Base-by-base conservation (phyloP, 257 asterid genomes). In the Lavandula angustifolia region DNA sequence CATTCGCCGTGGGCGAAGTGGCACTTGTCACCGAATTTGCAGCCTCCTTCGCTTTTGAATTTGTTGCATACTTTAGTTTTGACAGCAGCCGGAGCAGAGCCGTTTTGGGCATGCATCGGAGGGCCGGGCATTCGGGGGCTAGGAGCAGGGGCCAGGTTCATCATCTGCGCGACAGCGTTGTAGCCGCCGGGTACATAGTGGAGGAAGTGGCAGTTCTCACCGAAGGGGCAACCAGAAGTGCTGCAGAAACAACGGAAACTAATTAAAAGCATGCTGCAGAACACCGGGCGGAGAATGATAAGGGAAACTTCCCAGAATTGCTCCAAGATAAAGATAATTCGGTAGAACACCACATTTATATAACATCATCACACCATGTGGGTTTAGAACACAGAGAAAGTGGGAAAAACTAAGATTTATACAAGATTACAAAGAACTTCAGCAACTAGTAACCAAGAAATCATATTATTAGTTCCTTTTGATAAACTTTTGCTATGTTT, bases 1-100 rank as follows among this genome's bases (percentile, higher is more conserved):
- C 92, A 87, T 41, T 92, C 98, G 5, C 98, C 98, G 40, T 92
- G 98, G 10, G 98, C 98, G 33, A 92, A 92, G 73, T 82, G 73
- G 81, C 98, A 92, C 68, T 84, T 85, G 70, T 89, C 89, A 0
- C 97, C 97, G 11, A 79, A 92, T 73, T 89, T 92, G 89, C 98
- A 92, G 29, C 98, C 96, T 66, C 85, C 98, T 2, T 89, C 89
- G 2, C 84, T 76, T 77, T 78, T 87, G 78, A 41, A 89, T 58
- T 77, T 89, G 83, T 78, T 87, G 87, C 98, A 92, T 31, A 92
- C 62, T 76, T 85, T 85, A 65, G 89, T 82, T 63, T 92, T 92
- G 16, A 83, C 71, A 31, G 75, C 74, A 27, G 71, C 18, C 1
- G 86, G 73, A 58, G 80, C 49, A 6, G 89, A 70, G 11, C 92